These are phyloP conservation scores for Acanthamoeba royreba DNA, from an alignment of 208 protist genomes.

Conservation along the genomic window DNA sequence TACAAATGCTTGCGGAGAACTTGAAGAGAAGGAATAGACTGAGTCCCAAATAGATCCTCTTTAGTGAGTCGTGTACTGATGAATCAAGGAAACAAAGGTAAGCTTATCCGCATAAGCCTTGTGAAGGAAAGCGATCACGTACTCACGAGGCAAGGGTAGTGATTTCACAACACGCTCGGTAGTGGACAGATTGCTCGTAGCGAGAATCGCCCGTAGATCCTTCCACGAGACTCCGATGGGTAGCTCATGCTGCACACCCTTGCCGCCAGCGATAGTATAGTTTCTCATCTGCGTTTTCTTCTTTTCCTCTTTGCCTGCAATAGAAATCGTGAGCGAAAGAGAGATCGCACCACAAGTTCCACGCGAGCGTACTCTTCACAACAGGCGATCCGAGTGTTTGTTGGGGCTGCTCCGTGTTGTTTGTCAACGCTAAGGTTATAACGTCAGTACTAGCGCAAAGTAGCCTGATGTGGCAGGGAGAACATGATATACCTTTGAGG, in stretches of 20 bases:
- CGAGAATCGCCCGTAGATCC: background rate
- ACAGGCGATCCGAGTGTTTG: too few relatives aligned
- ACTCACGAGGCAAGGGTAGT: background rate
- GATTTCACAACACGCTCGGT: constrained; percentile 8
- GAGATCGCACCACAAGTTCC: too few relatives aligned
- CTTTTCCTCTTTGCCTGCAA: background rate
- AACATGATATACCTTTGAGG: background rate
- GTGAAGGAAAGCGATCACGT: background rate
- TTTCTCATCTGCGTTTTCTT: constrained; percentile 1
- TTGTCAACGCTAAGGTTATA: too few relatives aligned
- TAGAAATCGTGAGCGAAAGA: background rate
- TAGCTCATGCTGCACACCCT: background rate
- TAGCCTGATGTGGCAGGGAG: too few relatives aligned
- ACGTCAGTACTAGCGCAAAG: too few relatives aligned
- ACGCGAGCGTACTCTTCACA: too few relatives aligned
- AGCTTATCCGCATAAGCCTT: background rate
- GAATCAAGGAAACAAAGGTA: background rate
- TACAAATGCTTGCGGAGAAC: background rate
- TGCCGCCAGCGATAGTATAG: background rate
- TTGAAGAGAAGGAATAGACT: background rate
- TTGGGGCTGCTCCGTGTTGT: too few relatives aligned
- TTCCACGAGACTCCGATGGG: background rate
- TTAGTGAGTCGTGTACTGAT: background rate
- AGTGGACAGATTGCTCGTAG: background rate
- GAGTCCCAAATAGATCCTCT: background rate